Conservation (phyloP, 129 eudicot species). For the Chrysanthemum makinoi region DNA sequence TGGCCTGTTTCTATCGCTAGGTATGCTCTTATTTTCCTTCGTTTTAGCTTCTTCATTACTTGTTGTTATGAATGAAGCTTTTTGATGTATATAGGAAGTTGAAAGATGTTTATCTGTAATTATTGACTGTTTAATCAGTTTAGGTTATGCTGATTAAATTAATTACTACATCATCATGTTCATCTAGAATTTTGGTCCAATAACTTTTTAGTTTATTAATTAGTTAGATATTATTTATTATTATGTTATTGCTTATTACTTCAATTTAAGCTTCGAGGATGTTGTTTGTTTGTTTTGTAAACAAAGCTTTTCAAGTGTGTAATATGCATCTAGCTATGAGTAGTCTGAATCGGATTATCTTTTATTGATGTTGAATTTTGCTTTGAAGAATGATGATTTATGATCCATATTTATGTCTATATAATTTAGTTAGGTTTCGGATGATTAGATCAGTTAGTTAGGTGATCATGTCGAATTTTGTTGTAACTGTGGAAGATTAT, state of each 20-base stretch:
- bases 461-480: background rate
- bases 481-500: constrained; percentile 11
- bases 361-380: too few species aligned
- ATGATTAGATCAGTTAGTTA: constrained; percentile 10
- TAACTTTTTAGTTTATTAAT: background rate
- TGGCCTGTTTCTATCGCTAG: constrained; percentile 80
- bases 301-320: background rate
- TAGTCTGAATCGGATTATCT: background rate
- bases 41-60: too few species aligned
- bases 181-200: too few species aligned
- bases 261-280: constrained; percentile 6
- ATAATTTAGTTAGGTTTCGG: background rate
- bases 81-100: too few species aligned
- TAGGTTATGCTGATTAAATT: background rate
- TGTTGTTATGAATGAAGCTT: too few species aligned
- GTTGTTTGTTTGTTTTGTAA: background rate
- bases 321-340: background rate
- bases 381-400: constrained; percentile 1
- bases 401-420: constrained; percentile 9
- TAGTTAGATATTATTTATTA: background rate
- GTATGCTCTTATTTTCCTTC: constrained; percentile 20
- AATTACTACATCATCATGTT: too few species aligned
- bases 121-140: too few species aligned
- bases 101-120: too few species aligned
- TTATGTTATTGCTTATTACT: too few species aligned